A percentile compares a stretch with the other conserved stretches of the same genome.
phyloP scores from a whole-genome alignment of 129 eudicot species.

The Silybum marianum region DNA sequence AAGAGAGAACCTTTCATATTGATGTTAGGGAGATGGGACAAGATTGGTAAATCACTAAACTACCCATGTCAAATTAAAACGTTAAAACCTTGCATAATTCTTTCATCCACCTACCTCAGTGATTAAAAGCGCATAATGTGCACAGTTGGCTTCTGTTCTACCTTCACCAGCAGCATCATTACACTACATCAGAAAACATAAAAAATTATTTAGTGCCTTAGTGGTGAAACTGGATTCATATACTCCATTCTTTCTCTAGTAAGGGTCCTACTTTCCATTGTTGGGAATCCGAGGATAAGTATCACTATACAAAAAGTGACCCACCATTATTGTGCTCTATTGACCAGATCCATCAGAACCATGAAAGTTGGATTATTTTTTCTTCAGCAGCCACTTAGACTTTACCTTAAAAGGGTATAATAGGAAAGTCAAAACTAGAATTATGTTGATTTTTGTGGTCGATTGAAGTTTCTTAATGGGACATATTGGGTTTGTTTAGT shows the following conservation, averaged over 20 bases:
- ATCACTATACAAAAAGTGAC: neutral
- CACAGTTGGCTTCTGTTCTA: neutral
- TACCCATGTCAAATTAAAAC: neutral
- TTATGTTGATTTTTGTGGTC: neutral
- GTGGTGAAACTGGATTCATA: constrained; percentile 3
- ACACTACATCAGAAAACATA: neutral
- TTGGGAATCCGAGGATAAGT: neutral
- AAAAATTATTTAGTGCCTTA: neutral
- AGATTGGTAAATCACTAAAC: neutral
- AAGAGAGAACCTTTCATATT: neutral
- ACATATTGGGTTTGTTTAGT: too few species aligned
- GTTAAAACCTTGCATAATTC: too few species aligned
- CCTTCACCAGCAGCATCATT: constrained; percentile 1
- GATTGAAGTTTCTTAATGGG: neutral
- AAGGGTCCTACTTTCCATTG: neutral
- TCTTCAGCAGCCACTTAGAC: neutral
- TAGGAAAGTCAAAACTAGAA: neutral
- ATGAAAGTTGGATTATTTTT: neutral
- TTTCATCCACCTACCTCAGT: too few species aligned
- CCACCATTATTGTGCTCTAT: neutral
- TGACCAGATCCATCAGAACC: neutral
- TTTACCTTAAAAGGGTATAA: neutral
- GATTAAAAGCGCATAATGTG: neutral
- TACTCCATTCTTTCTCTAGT: neutral
- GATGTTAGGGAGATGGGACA: neutral